Base-by-base conservation (phyloP, 108 stramenopile genomes). In the Cyclotella baltica region DNA sequence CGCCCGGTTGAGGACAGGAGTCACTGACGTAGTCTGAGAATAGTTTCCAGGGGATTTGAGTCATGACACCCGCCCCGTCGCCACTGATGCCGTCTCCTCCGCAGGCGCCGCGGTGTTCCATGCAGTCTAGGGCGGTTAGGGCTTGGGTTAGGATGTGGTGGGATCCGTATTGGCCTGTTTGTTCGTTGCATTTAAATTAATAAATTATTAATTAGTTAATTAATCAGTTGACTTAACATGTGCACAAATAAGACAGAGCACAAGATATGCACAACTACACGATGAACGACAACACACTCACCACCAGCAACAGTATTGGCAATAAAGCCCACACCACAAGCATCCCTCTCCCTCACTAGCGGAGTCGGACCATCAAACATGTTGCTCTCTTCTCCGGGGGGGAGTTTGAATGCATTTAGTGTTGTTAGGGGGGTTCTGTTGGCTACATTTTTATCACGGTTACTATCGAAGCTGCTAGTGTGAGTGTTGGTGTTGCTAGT, bases 301-400 rank as follows among this genome's bases (percentile, higher is more conserved):
- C 92, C 92, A 52, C 88, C 91, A 53, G 62, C 72, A 55, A 87
- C 81, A 1, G 89, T 86, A 72, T 94, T 94, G 56, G 92, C 96
- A 71, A 98, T 90, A 70, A 99, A 97, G 16, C 98, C 98, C 29
- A 98, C 97, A 70, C 98, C 98, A 85, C 98, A 99, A 47, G 96
- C 94, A 84, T 99, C 98, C 58, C 96, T 91, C 83, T 99, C 98
- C 70, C 86, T 89, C 20, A 83, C 84, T 31, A 96, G 65, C 27
- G 95, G 85, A 55, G 79, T 34, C 11, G 93, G 93, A 47, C 93
- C 93, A 35, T 94, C 93, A 75, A 92, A 94, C 78, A 94, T 94
- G 72, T 94, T 94, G 66, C 68, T 59, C 6, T 31, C 30, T 55
- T 80, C 72, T 19, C 85, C 85, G 30, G 75, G 73, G 62, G 73